These are phyloP conservation scores for Phytophthora citricola DNA, from an alignment of 352 stramenopile genomes.

Conservation along the genomic window DNA sequence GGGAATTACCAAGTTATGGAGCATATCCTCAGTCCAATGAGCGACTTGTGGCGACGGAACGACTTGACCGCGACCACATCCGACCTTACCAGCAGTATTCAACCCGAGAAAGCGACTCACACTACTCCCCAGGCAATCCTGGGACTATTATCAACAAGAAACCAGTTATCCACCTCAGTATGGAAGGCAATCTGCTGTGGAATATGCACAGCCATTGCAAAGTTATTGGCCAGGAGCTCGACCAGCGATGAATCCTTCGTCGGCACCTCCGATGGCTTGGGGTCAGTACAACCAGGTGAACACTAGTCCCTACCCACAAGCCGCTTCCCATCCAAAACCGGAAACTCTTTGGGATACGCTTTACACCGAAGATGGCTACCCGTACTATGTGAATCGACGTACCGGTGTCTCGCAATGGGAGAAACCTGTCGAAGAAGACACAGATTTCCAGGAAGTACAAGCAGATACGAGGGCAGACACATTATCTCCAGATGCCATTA, in stretches of 20 bases:
- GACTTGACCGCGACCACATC: slow-evolving; percentile 39
- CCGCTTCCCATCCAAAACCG: slow-evolving; percentile 1
- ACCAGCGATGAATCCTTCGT: slow-evolving; percentile 5
- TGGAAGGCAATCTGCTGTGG: slow-evolving; percentile 9
- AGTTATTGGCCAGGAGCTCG: slow-evolving; percentile 9
- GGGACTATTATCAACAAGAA: slow-evolving; percentile 21
- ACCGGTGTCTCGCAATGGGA: slow-evolving; percentile 85
- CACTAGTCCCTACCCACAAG: slow-evolving; percentile 10
- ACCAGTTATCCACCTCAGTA: slow-evolving; percentile 19
- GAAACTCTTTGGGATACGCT: slow-evolving; percentile 67
- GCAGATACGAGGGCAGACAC: slow-evolving; percentile 7
- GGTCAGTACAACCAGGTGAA: slow-evolving; percentile 12
- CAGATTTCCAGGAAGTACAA: slow-evolving; percentile 10
- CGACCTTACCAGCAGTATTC: slow-evolving; percentile 21
- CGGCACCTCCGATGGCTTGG: slow-evolving; percentile 9
- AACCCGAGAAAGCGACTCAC: slow-evolving; percentile 13
- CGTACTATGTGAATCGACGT: slow-evolving; percentile 78
- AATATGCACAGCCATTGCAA: slow-evolving; percentile 21
- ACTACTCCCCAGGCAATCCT: slow-evolving; percentile 13
- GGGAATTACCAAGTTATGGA: slow-evolving; percentile 33
- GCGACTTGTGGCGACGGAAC: slow-evolving; percentile 41
- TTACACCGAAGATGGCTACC: slow-evolving; percentile 77
- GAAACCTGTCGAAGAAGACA: slow-evolving; percentile 40
- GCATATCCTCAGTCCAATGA: slow-evolving; percentile 33
- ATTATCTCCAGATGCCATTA: slow-evolving; percentile 49